Percentiles rank a stretch among this genome's conserved stretches.
Evolutionary conservation across 352 stramenopile species (phyloP).

Genomic region (Phytophthora palmivora): DNA sequence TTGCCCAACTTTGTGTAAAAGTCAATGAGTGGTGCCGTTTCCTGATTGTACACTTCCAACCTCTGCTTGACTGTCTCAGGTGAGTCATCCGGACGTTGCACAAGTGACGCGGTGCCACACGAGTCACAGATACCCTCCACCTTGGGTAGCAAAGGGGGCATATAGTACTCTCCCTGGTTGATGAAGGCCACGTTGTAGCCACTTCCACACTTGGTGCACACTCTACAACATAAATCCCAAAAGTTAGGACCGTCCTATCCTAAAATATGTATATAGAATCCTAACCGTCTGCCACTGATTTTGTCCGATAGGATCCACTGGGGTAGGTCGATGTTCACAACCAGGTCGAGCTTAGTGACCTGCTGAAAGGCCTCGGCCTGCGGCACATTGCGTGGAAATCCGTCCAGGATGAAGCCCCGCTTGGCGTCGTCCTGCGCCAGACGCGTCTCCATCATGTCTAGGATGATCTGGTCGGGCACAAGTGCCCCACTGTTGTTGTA

Average conservation of each 20-base stretch:
- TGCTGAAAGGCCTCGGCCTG: constrained; percentile 88
- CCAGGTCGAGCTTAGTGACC: constrained; percentile 76
- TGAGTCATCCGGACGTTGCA: constrained; percentile 85
- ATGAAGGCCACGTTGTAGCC: constrained; percentile 92
- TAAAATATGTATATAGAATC: neutral
- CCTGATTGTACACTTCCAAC: constrained; percentile 89
- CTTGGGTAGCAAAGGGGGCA: constrained; percentile 91
- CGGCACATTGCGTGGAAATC: constrained; percentile 89
- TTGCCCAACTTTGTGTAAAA: constrained; percentile 87
- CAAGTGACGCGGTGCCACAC: constrained; percentile 75
- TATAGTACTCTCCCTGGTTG: constrained; percentile 87
- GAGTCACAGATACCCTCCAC: constrained; percentile 81
- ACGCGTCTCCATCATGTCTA: constrained; percentile 89
- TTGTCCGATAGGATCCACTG: constrained; percentile 92
- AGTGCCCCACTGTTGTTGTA: constrained; percentile 87
- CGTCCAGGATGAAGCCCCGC: constrained; percentile 89
- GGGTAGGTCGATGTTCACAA: constrained; percentile 90
- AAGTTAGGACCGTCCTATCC: neutral
- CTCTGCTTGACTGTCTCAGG: constrained; percentile 83
- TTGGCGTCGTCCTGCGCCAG: constrained; percentile 74
- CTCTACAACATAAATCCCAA: constrained; percentile 35
- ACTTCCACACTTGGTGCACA: constrained; percentile 84
- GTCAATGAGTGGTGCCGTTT: constrained; percentile 87
- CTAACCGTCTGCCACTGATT: constrained; percentile 85
- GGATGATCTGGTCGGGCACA: constrained; percentile 90